Base-by-base conservation (phyloP, 2,329 filamentous ascomycete species). In the Chrysoporthe austroafricana region DNA sequence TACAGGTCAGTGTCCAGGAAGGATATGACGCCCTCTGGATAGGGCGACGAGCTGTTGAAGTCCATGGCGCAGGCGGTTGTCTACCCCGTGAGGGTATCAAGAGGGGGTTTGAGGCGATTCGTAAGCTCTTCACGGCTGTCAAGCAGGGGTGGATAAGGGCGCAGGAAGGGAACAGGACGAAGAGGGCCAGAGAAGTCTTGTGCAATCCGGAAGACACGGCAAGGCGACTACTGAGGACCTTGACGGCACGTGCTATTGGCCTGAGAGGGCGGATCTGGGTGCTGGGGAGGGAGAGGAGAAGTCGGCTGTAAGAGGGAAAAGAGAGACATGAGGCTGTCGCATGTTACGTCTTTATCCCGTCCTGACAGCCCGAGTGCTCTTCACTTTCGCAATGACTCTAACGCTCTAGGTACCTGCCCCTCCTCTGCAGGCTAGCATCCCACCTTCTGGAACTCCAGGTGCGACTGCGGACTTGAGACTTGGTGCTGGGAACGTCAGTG, bases 1-100 rank as follows among this genome's bases (percentile, higher is more conserved):
- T 97, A 99, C 70, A 99, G 76, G 73, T 90, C 88, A 18, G 91
- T 95, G 76, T 96, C 92, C 65, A 96, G 84, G 76, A 96, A 91
- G 75, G 92, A 95, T 75, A 89, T 91, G 76, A 95, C 88, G 63
- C 92, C 92, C 80, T 92, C 91, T 4, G 91, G 90, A 70, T 86
- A 90, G 67, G 87, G 86, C 66, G 86, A 88, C 43, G 86, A 86
- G 80, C 85, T 87, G 77, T 90, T 88, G 79, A 90, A 90, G 71
- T 88, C 86, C 88, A 90, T 90, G 70, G 46, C 71, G n/a, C 39
- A 44, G 18, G 32, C 34, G 34, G 18, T 2, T 43, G 9, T n/a
- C 7, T 5, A 39, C 36, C 11, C 46, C n/a, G 63, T 9, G 34
- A 36, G 44, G 18, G 21, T 50, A 42, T 48, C 34, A 16, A 52